Evolutionary conservation across 1,284 basidiomycete genomes (phyloP).

Genomic region (Puccinia novopanici): DNA sequence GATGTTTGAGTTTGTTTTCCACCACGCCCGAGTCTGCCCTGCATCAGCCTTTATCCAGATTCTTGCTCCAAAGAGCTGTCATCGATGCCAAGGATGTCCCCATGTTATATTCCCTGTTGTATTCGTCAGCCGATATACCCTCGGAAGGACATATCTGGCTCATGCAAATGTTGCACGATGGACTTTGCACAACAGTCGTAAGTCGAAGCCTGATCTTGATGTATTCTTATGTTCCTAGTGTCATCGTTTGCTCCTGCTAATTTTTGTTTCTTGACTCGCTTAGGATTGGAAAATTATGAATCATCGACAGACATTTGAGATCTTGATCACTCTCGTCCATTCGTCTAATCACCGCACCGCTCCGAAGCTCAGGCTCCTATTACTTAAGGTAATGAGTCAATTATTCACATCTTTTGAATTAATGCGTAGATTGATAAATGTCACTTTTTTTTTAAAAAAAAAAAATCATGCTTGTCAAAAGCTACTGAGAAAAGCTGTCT

Average conservation of each 20-base stretch:
- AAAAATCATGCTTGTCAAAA: not conserved
- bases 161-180: slow-evolving; percentile 77
- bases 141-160: slow-evolving; percentile 86
- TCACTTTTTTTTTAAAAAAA: not conserved
- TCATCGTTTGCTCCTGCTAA: not conserved
- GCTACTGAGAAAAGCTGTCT: slow-evolving; percentile 34
- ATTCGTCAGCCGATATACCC: slow-evolving; percentile 71
- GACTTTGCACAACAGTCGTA: slow-evolving; percentile 66
- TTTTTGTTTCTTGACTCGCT: slow-evolving; percentile 7
- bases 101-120: slow-evolving; percentile 80
- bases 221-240: not conserved
- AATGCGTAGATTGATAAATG: not conserved
- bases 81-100: slow-evolving; percentile 78
- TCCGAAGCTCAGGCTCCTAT: slow-evolving; percentile 12
- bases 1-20: slow-evolving; percentile 72
- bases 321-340: slow-evolving; percentile 40
- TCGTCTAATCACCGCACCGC: slow-evolving; percentile 5
- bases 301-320: slow-evolving; percentile 48
- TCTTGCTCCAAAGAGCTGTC: slow-evolving; percentile 77
- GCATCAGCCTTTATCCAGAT: slow-evolving; percentile 76
- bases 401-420: not conserved
- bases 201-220: slow-evolving; percentile 50
- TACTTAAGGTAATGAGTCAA: slow-evolving; percentile 26
- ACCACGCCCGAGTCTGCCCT: slow-evolving; percentile 73
- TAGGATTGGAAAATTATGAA: slow-evolving; percentile 50